Percentiles rank a stretch among this genome's conserved stretches.
These are phyloP conservation scores for Pseudogymnoascus sp. DNA, from an alignment of 2,329 filamentous ascomycete genomes.

Conservation along the genomic window DNA sequence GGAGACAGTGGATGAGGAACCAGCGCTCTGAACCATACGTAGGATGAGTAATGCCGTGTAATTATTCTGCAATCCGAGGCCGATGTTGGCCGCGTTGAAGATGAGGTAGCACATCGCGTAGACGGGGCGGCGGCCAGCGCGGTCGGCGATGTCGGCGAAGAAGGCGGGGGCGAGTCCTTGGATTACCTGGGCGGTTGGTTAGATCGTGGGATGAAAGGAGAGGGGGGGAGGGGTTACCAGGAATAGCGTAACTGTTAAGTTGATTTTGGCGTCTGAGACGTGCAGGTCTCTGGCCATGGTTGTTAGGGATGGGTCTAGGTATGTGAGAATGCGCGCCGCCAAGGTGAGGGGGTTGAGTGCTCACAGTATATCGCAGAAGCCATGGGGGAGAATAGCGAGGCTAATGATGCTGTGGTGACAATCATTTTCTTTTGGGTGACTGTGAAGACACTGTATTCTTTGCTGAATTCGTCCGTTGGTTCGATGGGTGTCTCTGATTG, in stretches of 20 bases:
- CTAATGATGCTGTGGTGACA: constrained; percentile 40
- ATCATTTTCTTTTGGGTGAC: constrained; percentile 37
- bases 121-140: constrained; percentile 43
- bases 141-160: constrained; percentile 47
- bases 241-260: constrained; percentile 9
- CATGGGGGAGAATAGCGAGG: constrained; percentile 48
- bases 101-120: constrained; percentile 46
- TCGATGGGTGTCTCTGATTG: background rate
- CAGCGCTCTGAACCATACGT: constrained; percentile 47
- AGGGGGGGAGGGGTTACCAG: constrained; percentile 17
- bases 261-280: constrained; percentile 28
- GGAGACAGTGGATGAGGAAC: constrained; percentile 50
- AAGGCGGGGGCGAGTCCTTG: constrained; percentile 51
- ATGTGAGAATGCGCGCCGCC: constrained; percentile 36
- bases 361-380: constrained; percentile 47
- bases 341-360: constrained; percentile 41
- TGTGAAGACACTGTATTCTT: constrained; percentile 13
- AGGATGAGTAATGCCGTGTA: constrained; percentile 45
- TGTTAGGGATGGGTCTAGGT: constrained; percentile 31
- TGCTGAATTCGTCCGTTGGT: background rate
- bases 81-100: constrained; percentile 46
- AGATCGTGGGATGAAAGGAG: constrained; percentile 38
- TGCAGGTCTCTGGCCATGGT: constrained; percentile 20
- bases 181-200: constrained; percentile 36
- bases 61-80: constrained; percentile 40